phyloP scores from a whole-genome alignment of 495 filamentous ascomycete genomes.

The Podospora bellae-mahoneyi region DNA sequence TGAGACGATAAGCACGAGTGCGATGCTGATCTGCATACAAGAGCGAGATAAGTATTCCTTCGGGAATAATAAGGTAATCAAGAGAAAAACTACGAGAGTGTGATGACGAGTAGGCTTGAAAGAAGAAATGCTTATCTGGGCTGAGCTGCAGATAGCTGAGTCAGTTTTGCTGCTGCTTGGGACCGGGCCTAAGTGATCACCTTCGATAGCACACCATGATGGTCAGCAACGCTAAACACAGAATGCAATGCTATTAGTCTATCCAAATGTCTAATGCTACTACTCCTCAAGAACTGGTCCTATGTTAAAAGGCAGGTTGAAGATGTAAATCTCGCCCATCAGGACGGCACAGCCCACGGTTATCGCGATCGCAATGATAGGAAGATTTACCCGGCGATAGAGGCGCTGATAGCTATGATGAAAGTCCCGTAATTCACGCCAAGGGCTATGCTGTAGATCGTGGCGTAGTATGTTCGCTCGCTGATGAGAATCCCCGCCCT shows the following conservation, averaged over 20 bases:
- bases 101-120: not conserved
- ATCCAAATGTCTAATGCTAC: not conserved
- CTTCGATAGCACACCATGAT: too few species aligned
- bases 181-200: not conserved
- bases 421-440: constrained; percentile 69
- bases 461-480: constrained; percentile 61
- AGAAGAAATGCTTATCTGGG: not conserved
- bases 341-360: constrained; percentile 56
- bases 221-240: too few species aligned
- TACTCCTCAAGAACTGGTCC: not conserved
- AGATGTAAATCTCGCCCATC: constrained; percentile 59
- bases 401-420: constrained; percentile 62
- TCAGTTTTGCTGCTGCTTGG: not conserved
- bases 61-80: not conserved
- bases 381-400: constrained; percentile 62
- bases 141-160: not conserved
- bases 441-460: constrained; percentile 64
- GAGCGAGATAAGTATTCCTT: not conserved
- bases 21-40: not conserved
- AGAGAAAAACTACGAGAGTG: not conserved
- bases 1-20: not conserved
- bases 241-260: not conserved
- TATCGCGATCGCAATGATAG: constrained; percentile 67
- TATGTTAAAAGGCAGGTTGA: constrained; percentile 1
- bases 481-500: constrained; percentile 38